These are phyloP conservation scores for Pseudoperonospora humuli DNA, from an alignment of 352 stramenopile species.

Conservation along the genomic window DNA sequence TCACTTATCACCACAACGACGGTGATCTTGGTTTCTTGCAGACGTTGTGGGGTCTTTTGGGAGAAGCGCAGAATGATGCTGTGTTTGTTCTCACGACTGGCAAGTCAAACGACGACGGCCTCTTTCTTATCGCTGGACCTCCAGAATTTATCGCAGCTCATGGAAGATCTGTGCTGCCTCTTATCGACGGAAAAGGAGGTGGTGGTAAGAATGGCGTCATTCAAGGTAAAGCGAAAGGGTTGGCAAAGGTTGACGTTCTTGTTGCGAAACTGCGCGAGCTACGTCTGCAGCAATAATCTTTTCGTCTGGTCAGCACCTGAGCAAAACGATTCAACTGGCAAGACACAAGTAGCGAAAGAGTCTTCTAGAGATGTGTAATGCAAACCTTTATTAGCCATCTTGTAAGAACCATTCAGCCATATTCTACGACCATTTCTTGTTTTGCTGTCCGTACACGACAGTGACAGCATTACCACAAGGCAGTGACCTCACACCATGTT, in stretches of 20 bases:
- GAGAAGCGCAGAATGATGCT: conserved; percentile 28
- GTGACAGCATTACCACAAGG: background rate
- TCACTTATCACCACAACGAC: conserved; percentile 53
- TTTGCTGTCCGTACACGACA: conserved; percentile 1
- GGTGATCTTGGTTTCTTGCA: conserved; percentile 68
- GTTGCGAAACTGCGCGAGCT: conserved; percentile 39
- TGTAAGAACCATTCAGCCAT: background rate
- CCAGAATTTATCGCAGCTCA: conserved; percentile 44
- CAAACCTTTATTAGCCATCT: conserved; percentile 1
- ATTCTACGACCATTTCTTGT: background rate
- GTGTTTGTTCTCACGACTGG: conserved; percentile 49
- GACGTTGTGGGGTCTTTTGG: conserved; percentile 37
- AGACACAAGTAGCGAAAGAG: background rate
- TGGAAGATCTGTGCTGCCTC: conserved; percentile 40
- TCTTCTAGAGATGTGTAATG: conserved; percentile 3
- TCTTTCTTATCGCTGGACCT: conserved; percentile 61
- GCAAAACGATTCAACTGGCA: background rate
- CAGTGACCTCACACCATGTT: conserved; percentile 21
- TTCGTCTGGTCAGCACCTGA: background rate
- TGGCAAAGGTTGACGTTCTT: conserved; percentile 42
- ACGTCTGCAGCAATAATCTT: conserved; percentile 21
- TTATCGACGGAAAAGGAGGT: conserved; percentile 71
- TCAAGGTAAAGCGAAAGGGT: conserved; percentile 65
- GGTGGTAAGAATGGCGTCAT: conserved; percentile 67
- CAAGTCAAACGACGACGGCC: conserved; percentile 40